Conservation (phyloP, 192 early-diverging fungal species). For the Spizellomyces sp. region DNA sequence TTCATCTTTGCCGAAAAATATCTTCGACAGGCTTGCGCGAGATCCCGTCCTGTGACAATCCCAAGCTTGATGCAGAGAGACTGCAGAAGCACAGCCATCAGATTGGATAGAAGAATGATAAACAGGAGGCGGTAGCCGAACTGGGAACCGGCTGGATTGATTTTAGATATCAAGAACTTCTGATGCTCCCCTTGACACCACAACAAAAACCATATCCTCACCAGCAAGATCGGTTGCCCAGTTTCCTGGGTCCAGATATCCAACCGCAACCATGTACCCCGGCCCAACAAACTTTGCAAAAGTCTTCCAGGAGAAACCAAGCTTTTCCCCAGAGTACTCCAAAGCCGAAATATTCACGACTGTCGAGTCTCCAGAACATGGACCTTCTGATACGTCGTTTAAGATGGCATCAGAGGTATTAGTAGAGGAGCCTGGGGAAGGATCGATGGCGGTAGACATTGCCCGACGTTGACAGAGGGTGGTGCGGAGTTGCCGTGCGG, state of each 20-base stretch:
- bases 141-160: conserved; percentile 61
- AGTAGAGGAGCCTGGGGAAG: too few species aligned
- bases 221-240: conserved; percentile 72
- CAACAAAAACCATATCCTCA: background rate
- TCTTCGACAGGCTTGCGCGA: conserved; percentile 69
- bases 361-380: too few species aligned
- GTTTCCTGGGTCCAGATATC: conserved; percentile 61
- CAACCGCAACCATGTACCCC: conserved; percentile 59
- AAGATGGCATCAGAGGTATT: too few species aligned
- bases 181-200: too few species aligned
- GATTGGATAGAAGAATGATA: conserved; percentile 72
- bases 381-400: too few species aligned
- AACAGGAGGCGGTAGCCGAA: conserved; percentile 76
- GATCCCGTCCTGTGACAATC: conserved; percentile 69
- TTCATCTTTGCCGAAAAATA: conserved; percentile 63
- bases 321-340: background rate
- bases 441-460: too few species aligned
- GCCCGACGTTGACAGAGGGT: too few species aligned
- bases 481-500: too few species aligned
- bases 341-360: too few species aligned
- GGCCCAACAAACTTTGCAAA: conserved; percentile 50
- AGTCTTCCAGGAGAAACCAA: conserved; percentile 19
- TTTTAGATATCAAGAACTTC: too few species aligned
- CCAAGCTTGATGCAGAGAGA: conserved; percentile 77
- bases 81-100: conserved; percentile 77